Evolutionary conservation across 2,329 filamentous ascomycete species (phyloP).

Genomic region (Alternaria solani): DNA sequence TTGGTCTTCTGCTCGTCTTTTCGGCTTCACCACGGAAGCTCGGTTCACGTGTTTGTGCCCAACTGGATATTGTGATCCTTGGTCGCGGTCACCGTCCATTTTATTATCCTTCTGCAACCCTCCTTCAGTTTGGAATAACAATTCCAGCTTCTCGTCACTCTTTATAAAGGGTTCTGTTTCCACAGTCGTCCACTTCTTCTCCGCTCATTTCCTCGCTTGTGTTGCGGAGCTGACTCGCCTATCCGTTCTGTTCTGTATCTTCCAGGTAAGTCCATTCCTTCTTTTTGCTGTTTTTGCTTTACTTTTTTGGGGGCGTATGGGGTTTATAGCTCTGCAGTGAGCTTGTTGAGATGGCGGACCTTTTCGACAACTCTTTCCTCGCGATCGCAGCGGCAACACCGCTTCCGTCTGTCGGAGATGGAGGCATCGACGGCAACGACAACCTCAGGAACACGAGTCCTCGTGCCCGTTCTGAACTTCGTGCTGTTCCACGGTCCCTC

Average conservation of each 20-base stretch:
- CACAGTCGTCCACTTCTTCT: background rate
- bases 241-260: background rate
- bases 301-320: background rate
- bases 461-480: background rate
- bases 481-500: background rate
- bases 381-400: conserved; percentile 14
- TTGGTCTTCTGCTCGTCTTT: background rate
- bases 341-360: conserved; percentile 10
- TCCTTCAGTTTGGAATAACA: background rate
- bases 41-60: conserved; percentile 6
- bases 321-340: conserved; percentile 5
- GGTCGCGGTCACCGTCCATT: conserved; percentile 4
- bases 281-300: conserved; percentile 1
- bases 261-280: conserved; percentile 6
- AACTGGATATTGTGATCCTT: background rate
- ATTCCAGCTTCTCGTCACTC: background rate
- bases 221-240: background rate
- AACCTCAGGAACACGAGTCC: background rate
- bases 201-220: background rate
- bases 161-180: background rate
- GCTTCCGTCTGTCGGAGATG: conserved; percentile 5
- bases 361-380: conserved; percentile 11
- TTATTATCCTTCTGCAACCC: background rate
- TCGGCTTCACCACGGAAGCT: conserved; percentile 16
- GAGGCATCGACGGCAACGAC: background rate